Evolutionary conservation across 345 rosid genomes (phyloP).

Genomic region (Pelargonium nanum): DNA sequence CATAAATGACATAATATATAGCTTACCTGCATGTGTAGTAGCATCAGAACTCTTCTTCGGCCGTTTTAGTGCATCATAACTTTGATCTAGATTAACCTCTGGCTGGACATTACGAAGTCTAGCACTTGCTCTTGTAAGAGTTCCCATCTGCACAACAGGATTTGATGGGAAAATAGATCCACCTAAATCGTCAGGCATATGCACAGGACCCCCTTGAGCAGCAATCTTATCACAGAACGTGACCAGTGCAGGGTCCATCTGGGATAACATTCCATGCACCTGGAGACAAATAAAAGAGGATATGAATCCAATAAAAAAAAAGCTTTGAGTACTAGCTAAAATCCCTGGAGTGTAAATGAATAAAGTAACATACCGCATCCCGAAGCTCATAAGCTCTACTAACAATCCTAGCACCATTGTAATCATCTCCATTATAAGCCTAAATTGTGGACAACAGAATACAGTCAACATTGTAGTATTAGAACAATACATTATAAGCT

Average conservation of each 20-base stretch:
- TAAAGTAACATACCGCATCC: conserved; percentile 55
- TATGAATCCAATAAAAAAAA: not conserved
- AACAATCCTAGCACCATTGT: conserved; percentile 86
- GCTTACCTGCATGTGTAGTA: conserved; percentile 43
- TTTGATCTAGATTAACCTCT: conserved; percentile 61
- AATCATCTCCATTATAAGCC: conserved; percentile 93
- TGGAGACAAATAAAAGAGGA: conserved; percentile 15
- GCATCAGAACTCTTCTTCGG: conserved; percentile 58
- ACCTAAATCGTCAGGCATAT: conserved; percentile 64
- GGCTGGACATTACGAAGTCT: conserved; percentile 92
- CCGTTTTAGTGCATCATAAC: conserved; percentile 62
- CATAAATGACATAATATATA: not conserved
- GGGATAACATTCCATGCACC: conserved; percentile 98
- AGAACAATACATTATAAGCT: not conserved
- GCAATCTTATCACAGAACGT: conserved; percentile 81
- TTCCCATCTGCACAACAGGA: conserved; percentile 74
- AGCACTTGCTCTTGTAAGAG: conserved; percentile 79
- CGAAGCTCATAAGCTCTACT: conserved; percentile 92
- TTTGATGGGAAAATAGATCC: conserved; percentile 47
- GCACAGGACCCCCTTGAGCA: conserved; percentile 74
- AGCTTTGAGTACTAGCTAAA: not conserved
- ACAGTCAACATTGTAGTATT: not conserved
- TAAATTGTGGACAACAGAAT: conserved; percentile 18
- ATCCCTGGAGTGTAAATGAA: not conserved
- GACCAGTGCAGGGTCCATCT: conserved; percentile 92